Evolutionary conservation across 2,329 filamentous ascomycete species (phyloP).

Genomic region (Talaromyces sp.): DNA sequence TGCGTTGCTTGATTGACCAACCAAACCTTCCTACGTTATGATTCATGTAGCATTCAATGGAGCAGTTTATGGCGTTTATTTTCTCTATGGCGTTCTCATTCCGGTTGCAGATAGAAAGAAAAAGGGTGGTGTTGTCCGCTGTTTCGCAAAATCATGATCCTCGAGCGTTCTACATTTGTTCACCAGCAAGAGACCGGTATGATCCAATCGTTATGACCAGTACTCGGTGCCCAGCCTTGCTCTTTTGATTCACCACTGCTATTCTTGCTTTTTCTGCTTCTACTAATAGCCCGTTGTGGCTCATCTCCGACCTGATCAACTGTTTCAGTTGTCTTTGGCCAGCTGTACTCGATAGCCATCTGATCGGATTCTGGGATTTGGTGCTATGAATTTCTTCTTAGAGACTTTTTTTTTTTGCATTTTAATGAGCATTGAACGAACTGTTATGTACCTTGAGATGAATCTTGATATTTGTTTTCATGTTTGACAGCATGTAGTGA

Average conservation of each 20-base stretch:
- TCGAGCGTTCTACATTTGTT: constrained; percentile 13
- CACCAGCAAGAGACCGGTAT: not conserved
- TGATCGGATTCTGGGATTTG: not conserved
- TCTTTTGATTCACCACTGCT: not conserved
- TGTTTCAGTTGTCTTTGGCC: not conserved
- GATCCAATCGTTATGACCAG: not conserved
- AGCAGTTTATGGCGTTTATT: constrained; percentile 29
- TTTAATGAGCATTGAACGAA: constrained; percentile 1
- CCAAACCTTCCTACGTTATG: constrained; percentile 8
- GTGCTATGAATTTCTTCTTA: not conserved
- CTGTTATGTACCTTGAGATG: not conserved
- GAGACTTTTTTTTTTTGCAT: not conserved
- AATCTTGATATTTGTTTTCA: not conserved
- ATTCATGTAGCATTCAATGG: constrained; percentile 20
- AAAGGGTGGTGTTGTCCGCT: constrained; percentile 5
- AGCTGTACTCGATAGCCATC: not conserved
- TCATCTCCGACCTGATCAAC: not conserved
- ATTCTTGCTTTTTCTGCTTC: not conserved
- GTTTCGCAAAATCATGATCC: constrained; percentile 5
- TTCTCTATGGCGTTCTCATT: constrained; percentile 20
- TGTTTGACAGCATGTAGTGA: constrained; percentile 2
- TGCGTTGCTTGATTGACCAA: not conserved
- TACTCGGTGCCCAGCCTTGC: not conserved
- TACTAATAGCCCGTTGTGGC: not conserved
- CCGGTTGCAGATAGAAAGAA: constrained; percentile 16